Evolutionary conservation across 2,329 filamentous ascomycete species (phyloP), one percentile per base, ranked within the genome.

Genomic region (Arthrobotrys megalospora): DNA sequence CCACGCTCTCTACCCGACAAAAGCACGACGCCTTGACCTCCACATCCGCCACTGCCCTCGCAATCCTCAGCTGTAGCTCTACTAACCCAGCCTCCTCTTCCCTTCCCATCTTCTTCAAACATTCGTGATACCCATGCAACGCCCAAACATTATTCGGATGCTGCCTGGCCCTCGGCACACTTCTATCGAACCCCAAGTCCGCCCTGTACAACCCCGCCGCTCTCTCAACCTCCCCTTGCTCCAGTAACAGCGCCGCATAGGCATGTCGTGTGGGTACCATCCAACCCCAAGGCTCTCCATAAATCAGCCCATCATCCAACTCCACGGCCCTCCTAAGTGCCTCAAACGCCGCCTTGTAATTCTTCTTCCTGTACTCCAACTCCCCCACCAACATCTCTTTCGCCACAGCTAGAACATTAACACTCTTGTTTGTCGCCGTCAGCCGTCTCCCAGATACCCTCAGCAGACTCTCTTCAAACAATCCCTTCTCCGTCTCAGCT

Each of bases 251-350:
- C 0, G 91, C 91, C 0, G 90, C 91, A 63, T 91, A 91, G 0
- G 91, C 91, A 83, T 93, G 91, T 2, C 91, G 86, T 0, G 89
- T 88, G 0, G 91, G 91, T 82, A 92, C 90, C 91, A 93, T 93
- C 91, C 91, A 93, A 0, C 90, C 90, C 91, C 91, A 93, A 0
- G 92, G 92, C 82, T 94, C 92, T 60, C 91, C 90, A 78, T 92
- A 93, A 0, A 89, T 89, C 32, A 93, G 86, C 0, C 83, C 84
- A 81, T 92, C 91, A 79, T 92, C 90, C 1, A 88, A 86, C 0
- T 84, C 82, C 21, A 92, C 89, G 0, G 91, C 87, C 10, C 85
- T 85, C 0, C 87, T 86, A 1, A 94, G 85, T 64, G 88, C 86
- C 2, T 84, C 81, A 81, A 92, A 93, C 0, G 91, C 91, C 0